Evolutionary conservation across 225 moss, liverwort and hornwort species (phyloP), one percentile per base, ranked within the genome.

Genomic region (Anthoceros angustus): DNA sequence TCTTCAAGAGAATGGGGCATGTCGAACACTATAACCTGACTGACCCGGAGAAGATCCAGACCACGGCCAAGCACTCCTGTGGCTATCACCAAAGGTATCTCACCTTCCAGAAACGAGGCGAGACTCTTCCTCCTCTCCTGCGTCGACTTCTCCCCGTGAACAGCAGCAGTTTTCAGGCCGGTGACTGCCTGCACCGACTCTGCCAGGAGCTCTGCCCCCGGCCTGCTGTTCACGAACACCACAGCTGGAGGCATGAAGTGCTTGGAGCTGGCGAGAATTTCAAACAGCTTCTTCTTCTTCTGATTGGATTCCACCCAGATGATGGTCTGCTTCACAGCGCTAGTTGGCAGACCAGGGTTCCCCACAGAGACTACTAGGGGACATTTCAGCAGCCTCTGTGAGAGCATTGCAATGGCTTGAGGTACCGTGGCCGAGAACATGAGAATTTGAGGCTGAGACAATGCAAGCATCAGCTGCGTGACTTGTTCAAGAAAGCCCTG

Each of bases 391-490:
- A 95, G 76, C 8, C 80, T 75, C 8, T 80, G 72, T 0, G 88
- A 77, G 64, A 91, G 76, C 40, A 70, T 85, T 80, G 86, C 86
- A 60, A 83, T 95, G 42, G 66, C 70, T 23, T 82, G 73, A 64
- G 91, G 86, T 66, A 95, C 81, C 63, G 95, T 95, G 42, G 95
- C 95, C 12, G 95, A 95, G 74, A 86, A 91, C 86, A 95, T 83
- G 39, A 91, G 73, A 42, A 88, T 76, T 72, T 91, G 91, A 43
- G 94, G 95, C 41, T 63, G 78, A 9, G 90, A 76, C 40, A 95
- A 76, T 8, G 94, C 94, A 45, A 84, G 86, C 63, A 82, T 74
- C 67, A 95, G 69, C 69, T 91, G 88, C 74, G 84, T 42, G 32
- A 95, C 95, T 73, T 91, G 86, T 68, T 88, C 88, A 21, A 85